Evolutionary conservation across 2,329 filamentous ascomycete species (phyloP).

Genomic region (Hypoxylon sp.): DNA sequence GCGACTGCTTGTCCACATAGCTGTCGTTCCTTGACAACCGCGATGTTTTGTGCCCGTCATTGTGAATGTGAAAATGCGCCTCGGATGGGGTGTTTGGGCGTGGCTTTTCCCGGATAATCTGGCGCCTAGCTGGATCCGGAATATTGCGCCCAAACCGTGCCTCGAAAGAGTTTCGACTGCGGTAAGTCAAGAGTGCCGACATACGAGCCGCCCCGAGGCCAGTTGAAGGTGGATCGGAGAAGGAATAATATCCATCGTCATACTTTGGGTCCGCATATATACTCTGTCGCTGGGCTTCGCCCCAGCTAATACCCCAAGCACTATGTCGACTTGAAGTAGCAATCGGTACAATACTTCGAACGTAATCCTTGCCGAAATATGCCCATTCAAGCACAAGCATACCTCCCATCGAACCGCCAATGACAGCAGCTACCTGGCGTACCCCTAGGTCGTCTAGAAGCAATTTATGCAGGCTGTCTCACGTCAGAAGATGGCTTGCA

Average conservation of each 20-base stretch:
- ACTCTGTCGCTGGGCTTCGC: slow-evolving; percentile 88
- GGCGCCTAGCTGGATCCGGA: slow-evolving; percentile 85
- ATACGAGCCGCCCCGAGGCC: slow-evolving; percentile 95
- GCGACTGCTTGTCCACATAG: slow-evolving; percentile 50
- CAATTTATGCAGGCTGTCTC: slow-evolving; percentile 78
- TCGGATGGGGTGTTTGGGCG: slow-evolving; percentile 75
- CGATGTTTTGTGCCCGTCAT: slow-evolving; percentile 81
- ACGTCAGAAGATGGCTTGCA: slow-evolving; percentile 42
- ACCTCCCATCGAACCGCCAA: slow-evolving; percentile 88
- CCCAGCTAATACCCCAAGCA: slow-evolving; percentile 93
- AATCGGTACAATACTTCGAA: slow-evolving; percentile 84
- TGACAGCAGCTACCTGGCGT: slow-evolving; percentile 81
- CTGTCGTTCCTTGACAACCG: slow-evolving; percentile 67
- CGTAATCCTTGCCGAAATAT: slow-evolving; percentile 90
- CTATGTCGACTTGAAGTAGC: slow-evolving; percentile 88
- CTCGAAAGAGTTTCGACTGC: slow-evolving; percentile 97
- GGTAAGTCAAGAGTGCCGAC: slow-evolving; percentile 95
- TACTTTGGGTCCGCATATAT: slow-evolving; percentile 99
- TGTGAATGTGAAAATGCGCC: slow-evolving; percentile 85
- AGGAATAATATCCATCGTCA: slow-evolving; percentile 94
- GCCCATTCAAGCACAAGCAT: slow-evolving; percentile 95
- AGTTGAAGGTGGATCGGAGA: slow-evolving; percentile 86
- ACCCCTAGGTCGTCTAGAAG: slow-evolving; percentile 86
- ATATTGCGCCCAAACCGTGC: slow-evolving; percentile 93
- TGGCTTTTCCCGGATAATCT: slow-evolving; percentile 82